Conservation (phyloP, 495 filamentous ascomycete species). For the Podospora fimiseda region DNA sequence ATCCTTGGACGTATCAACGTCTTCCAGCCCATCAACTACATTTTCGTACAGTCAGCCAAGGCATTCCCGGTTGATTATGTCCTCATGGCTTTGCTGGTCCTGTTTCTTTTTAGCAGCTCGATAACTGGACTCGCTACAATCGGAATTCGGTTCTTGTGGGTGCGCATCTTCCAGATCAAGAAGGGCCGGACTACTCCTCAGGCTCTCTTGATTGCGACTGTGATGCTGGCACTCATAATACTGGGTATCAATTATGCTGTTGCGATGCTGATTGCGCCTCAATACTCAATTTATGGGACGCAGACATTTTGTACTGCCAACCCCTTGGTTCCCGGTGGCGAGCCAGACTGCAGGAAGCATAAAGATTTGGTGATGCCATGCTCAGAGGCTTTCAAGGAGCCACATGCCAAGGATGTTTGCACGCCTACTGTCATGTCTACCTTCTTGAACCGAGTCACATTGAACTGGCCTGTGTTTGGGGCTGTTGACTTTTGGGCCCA, state of each 20-base stretch:
- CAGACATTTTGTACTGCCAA: conserved; percentile 83
- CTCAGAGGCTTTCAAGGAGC: conserved; percentile 60
- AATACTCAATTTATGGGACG: conserved; percentile 89
- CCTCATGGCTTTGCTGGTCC: conserved; percentile 72
- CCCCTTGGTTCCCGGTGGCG: conserved; percentile 46
- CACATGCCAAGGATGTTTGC: conserved; percentile 67
- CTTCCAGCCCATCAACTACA: conserved; percentile 91
- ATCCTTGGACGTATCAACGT: conserved; percentile 86
- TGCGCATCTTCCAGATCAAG: conserved; percentile 82
- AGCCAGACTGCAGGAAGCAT: conserved; percentile 75
- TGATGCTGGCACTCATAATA: conserved; percentile 81
- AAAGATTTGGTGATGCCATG: conserved; percentile 69
- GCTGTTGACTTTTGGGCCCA: conserved; percentile 91
- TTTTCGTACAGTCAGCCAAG: conserved; percentile 73
- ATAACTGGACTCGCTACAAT: conserved; percentile 78
- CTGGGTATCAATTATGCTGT: conserved; percentile 87
- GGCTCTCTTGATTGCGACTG: conserved; percentile 83
- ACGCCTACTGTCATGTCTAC: conserved; percentile 85
- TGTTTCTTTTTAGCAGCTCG: conserved; percentile 80
- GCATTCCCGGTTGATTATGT: conserved; percentile 91
- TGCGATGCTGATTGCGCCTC: conserved; percentile 84
- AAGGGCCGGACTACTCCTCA: conserved; percentile 86
- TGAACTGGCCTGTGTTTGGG: conserved; percentile 97
- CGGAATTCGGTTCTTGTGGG: conserved; percentile 93
- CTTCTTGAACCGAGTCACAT: conserved; percentile 86